Base-by-base conservation (phyloP, 805 yeast genomes). In the Kuraishia borneana region DNA sequence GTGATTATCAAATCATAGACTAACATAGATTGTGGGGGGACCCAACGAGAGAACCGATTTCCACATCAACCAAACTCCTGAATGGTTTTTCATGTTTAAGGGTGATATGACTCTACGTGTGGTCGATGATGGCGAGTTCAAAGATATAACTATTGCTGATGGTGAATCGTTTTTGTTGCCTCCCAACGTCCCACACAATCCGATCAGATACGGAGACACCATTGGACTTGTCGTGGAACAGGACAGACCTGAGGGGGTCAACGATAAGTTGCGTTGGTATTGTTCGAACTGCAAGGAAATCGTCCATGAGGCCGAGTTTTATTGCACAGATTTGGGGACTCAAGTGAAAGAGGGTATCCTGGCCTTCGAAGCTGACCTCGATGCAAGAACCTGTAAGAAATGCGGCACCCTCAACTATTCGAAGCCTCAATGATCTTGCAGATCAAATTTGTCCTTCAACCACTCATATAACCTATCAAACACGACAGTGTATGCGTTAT, bases 21-120 rank as follows among this genome's bases (percentile, higher is more conserved):
- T 18, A 26, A 31, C 29, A n/a, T 21, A 58, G 63, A 76, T 87
- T 34, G 94, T 88, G 2, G 96, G 96, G 12, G 96, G 96, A 0
- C 96, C 96, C 3, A 88, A 88, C 53, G 94, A 79, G 48, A 66
- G 96, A 38, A 87, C 95, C 0, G 96, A 88, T 52, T 88, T 84
- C 52, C 96, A 88, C 50, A 73, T 88, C 32, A 88, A 88, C 50
- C 94, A 84, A 46, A 88, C 96, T 0, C 96, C 96, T 1, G 96
- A 88, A 49, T 88, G 85, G 73, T 88, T 88, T 54, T 76, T 80
- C 57, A 89, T 82, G 65, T 72, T 80, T 53, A 83, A 83, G 54
- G 96, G 96, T 2, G 63, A 66, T 18, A 87, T 88, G 95, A 69
- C 82, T 16, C 63, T 88, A 41, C 76, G 74, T 41, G 94, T 88